Evolutionary conservation across 2,329 filamentous ascomycete species (phyloP), one percentile per base, ranked within the genome.

Genomic region (Colletotrichum agaves): DNA sequence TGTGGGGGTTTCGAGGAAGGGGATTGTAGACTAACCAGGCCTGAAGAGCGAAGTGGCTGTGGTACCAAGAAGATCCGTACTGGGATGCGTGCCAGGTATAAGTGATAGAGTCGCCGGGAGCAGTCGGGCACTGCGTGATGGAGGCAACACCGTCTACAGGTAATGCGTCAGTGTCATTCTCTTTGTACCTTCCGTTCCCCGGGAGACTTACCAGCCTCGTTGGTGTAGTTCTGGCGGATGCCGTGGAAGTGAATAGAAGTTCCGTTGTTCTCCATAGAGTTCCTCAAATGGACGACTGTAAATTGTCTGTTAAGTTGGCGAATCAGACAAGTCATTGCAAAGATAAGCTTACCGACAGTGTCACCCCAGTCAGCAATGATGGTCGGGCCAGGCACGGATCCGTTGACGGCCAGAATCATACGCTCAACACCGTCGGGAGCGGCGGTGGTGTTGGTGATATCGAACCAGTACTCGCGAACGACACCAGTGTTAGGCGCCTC

Each of bases 221-320:
- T 85, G 60, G 80, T 85, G 72, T 82, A 78, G 68, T 83, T 79
- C 76, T 88, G 85, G 74, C 79, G 84, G 67, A 90, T 75, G 17
- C 89, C 89, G 74, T 91, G 89, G 76, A 86, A 91, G 75, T 83
- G 84, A 2, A 87, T 63, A 55, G 83, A 83, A 3, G 84, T 84
- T 3, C 81, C 82, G 73, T 86, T 78, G 72, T 87, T 85, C 19
- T 80, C 80, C 4, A 88, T 78, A 19, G 77, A 73, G 74, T 88
- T 88, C 69, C 76, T 75, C 23, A 86, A 83, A 57, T 85, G 85
- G 15, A 88, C 75, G 17, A 78, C 69, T 70, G 21, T 1, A n/a
- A 12, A 11, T 44, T 21, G 69, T 73, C 35, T 75, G 71, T 15
- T 15, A 35, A 17, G 5, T 27, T 12, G 35, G 58, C 23, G 12